Conservation (phyloP, 805 yeast genomes). For the Starmerella geochares region DNA sequence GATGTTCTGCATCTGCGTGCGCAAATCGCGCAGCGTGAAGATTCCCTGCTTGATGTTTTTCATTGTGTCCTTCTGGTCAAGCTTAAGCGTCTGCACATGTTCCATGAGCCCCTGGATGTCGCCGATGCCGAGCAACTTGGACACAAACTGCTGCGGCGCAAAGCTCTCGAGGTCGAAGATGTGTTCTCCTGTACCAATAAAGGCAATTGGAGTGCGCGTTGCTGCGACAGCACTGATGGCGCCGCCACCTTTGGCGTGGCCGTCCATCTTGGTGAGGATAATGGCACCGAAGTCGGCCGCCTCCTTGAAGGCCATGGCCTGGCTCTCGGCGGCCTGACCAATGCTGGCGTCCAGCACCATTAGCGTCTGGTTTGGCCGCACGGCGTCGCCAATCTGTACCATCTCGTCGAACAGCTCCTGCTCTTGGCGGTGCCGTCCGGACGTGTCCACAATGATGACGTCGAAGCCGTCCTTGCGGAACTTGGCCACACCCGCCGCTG, state of each 20-base stretch:
- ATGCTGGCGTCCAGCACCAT: conserved; percentile 96
- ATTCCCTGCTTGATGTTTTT: conserved; percentile 92
- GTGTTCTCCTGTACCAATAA: conserved; percentile 98
- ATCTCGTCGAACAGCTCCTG: conserved; percentile 82
- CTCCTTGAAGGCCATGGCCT: conserved; percentile 88
- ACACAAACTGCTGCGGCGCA: conserved; percentile 77
- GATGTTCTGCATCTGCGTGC: conserved; percentile 88
- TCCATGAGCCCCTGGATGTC: conserved; percentile 90
- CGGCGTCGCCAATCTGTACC: conserved; percentile 83
- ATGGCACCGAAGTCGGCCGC: conserved; percentile 90
- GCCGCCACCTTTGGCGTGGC: conserved; percentile 99
- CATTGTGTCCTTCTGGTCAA: conserved; percentile 75
- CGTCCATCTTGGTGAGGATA: conserved; percentile 91
- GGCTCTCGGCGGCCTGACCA: conserved; percentile 97
- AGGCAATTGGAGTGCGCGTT: conserved; percentile 85
- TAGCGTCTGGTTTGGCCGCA: conserved; percentile 88
- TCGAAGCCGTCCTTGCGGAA: conserved; percentile 88
- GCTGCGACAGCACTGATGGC: conserved; percentile 98
- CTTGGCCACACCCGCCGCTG: conserved; percentile 81
- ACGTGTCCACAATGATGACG: conserved; percentile 89
- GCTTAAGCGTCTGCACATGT: conserved; percentile 76
- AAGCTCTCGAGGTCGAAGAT: conserved; percentile 85
- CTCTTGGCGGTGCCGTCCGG: conserved; percentile 97
- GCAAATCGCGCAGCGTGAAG: conserved; percentile 81
- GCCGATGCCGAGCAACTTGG: conserved; percentile 90